phyloP scores from a whole-genome alignment of 2,329 filamentous ascomycete genomes.

The Penicillium sp. region DNA sequence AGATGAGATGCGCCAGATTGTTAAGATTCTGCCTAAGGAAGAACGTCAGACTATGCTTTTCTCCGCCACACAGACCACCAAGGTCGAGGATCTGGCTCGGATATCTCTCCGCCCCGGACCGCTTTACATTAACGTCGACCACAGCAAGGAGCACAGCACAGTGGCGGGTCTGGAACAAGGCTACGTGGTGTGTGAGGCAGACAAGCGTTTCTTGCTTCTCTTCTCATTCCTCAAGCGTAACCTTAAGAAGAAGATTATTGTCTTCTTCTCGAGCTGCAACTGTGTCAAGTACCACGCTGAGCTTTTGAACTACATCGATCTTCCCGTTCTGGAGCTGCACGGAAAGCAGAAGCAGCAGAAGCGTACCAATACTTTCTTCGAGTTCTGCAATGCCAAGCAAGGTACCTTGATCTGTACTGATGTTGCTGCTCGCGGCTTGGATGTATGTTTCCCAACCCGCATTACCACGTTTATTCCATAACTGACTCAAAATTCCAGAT shows the following conservation, averaged over 20 bases:
- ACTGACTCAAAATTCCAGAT: constrained; percentile 48
- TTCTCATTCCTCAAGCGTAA: constrained; percentile 94
- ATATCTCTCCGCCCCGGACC: constrained; percentile 90
- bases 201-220: constrained; percentile 88
- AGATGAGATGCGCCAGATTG: constrained; percentile 95
- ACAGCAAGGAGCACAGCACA: constrained; percentile 83
- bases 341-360: constrained; percentile 99
- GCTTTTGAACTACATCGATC: constrained; percentile 94
- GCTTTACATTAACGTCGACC: constrained; percentile 95
- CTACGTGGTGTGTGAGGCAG: constrained; percentile 88
- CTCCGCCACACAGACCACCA: constrained; percentile 96
- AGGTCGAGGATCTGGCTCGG: constrained; percentile 92
- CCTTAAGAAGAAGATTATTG: constrained; percentile 94
- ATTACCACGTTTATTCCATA: background rate
- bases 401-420: constrained; percentile 95
- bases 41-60: constrained; percentile 96
- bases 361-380: constrained; percentile 97
- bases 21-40: constrained; percentile 86
- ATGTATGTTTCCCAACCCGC: constrained; percentile 42
- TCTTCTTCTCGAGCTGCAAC: constrained; percentile 90
- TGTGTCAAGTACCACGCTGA: constrained; percentile 96
- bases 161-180: constrained; percentile 94
- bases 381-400: constrained; percentile 81
- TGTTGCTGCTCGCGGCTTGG: constrained; percentile 88
- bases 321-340: constrained; percentile 81